Base-by-base conservation (phyloP, 495 filamentous ascomycete genomes). In the Aspergillus wentii region DNA sequence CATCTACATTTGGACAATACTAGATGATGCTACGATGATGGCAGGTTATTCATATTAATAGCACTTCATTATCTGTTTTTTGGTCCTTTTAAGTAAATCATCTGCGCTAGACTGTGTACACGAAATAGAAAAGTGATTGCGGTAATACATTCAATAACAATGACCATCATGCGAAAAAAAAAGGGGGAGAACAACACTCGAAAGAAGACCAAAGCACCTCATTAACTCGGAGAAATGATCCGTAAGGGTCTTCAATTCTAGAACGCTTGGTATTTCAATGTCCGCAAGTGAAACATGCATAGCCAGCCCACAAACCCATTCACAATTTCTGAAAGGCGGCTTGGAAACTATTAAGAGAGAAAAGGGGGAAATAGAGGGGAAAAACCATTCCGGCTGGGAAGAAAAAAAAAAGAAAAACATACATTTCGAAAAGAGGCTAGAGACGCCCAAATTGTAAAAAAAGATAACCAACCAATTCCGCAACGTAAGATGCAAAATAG, bases 381-480 rank as follows among this genome's bases (percentile, higher is more conserved):
- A 33, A 38, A 47, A 44, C 36, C 40, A 29, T 41, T 37, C 35
- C 20, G 46, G 41, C 34, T 33, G 27, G 31, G 25, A 35, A 22
- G 20, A 19, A 35, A 44, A 37, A 31, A 44, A 43, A 49, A 40
- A 30, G 26, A 34, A 47, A 43, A 54, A 49, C 46, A 41, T 47
- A 53, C 49, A 56, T 52, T 43, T 21, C n/a, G 44, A 46, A 33
- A 51, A 41, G 47, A 46, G 54, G 58, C 58, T 54, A 45, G 30
- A 47, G 41, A 46, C 37, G 53, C 62, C 56, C 57, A 62, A 45
- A 64, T 60, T 51, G 46, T 59, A 53, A 53, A 56, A 53, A 44
- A 54, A 55, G 32, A 65, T 68, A 64, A 64, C 56, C 57, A 67
- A 63, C 58, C 61, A 63, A 56, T 54, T 64, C 52, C 51, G 51